Evolutionary conservation across 139 green algal species (phyloP), one percentile per base, ranked within the genome.

Genomic region (Choricystis sp.): DNA sequence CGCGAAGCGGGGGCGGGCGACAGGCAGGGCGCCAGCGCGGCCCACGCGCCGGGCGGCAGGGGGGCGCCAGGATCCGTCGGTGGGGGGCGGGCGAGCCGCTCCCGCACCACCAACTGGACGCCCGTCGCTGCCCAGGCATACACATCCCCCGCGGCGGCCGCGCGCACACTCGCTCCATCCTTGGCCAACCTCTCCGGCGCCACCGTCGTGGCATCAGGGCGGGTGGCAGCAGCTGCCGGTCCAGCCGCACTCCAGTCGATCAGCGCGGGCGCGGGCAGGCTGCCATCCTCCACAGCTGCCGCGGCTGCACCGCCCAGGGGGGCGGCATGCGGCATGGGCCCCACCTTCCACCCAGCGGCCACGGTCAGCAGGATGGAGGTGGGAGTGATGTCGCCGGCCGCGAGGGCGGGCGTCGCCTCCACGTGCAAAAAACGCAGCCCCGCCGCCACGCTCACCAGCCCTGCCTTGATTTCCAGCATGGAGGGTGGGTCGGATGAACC

Each of bases 391-490:
- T n/a, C n/a, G n/a, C n/a, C 31, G n/a, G 67, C 77, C 31, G 81
- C 76, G 75, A 95, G 88, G 60, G 83, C 84, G 65, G 89, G 62
- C 23, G 66, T 67, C 1, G 86, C 88, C 16, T 88, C 82, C 0
- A 60, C 60, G 69, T 94, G 83, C 52, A 95, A 66, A 61, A 95
- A 96, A 19, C 74, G 66, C 21, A 96, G 77, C 16, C 68, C 78
- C 23, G 94, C 88, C 3, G 69, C 65, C 29, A 91, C 4, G 57
- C 24, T 19, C 56, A 87, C 64, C 59, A 95, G 64, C 22, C 88
- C 88, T 58, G 84, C 72, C 71, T 95, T 95, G 49, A 83, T 65
- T 72, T 96, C 88, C 65, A 95, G 72, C 24, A 75, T 61, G 26
- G 70, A 56, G 23, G 40, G 25, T 49, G 19, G 22, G 59, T 4